Percentiles rank a stretch among this genome's conserved stretches.
Evolutionary conservation across 2,329 filamentous ascomycete genomes (phyloP).

Genomic region (Graphiopsis chlorocephala): DNA sequence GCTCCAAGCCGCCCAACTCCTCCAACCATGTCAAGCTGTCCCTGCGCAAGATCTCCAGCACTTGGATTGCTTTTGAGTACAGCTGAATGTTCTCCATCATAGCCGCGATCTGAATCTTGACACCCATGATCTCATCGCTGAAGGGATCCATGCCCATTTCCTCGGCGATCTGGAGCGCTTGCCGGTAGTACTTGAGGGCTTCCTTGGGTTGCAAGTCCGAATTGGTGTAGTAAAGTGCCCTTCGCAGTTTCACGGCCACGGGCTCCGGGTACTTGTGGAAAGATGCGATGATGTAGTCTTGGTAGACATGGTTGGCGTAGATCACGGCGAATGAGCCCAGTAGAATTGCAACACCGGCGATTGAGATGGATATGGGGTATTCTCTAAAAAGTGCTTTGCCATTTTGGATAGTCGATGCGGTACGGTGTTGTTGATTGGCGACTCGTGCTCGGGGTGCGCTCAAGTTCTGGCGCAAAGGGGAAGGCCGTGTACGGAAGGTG

Average conservation of each 20-base stretch:
- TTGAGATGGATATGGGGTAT: constrained; percentile 14
- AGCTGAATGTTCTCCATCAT: constrained; percentile 77
- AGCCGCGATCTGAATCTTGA: constrained; percentile 76
- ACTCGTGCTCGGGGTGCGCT: background rate
- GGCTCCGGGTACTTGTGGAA: constrained; percentile 63
- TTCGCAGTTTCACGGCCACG: constrained; percentile 74
- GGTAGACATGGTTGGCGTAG: constrained; percentile 49
- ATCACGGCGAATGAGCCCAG: constrained; percentile 39
- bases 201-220: constrained; percentile 69
- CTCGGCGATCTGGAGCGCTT: constrained; percentile 70
- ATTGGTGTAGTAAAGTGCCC: constrained; percentile 84
- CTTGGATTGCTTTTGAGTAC: constrained; percentile 67
- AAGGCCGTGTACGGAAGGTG: constrained; percentile 18
- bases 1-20: constrained; percentile 41
- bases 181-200: constrained; percentile 79
- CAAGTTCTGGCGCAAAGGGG: background rate
- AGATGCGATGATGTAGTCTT: constrained; percentile 45
- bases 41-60: constrained; percentile 70
- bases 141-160: constrained; percentile 80
- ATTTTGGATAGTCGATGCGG: constrained; percentile 17
- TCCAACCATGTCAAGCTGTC: constrained; percentile 61
- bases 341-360: constrained; percentile 33
- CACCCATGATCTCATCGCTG: constrained; percentile 84
- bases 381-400: constrained; percentile 16
- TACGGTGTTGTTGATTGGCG: constrained; percentile 21